Conservation (phyloP, 2,329 filamentous ascomycete species). For the Ophiostoma quercus region DNA sequence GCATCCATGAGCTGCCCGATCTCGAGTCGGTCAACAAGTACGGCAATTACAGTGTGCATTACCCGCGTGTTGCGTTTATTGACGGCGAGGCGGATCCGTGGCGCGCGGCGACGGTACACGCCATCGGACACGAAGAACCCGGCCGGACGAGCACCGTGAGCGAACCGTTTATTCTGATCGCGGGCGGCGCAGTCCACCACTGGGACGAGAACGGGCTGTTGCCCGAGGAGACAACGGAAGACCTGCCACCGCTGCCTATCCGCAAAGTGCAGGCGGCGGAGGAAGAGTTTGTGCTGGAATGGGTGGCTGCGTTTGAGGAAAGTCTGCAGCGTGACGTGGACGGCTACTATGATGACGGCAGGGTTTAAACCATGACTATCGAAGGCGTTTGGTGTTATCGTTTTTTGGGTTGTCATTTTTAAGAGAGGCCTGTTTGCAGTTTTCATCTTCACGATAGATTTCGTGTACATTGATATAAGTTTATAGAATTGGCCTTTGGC, state of each 20-base stretch:
- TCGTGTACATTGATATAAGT: background rate
- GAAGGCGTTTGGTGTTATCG: background rate
- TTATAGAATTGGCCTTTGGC: background rate
- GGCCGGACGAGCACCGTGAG: constrained; percentile 54
- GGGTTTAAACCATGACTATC: background rate
- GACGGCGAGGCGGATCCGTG: constrained; percentile 78
- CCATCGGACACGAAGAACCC: constrained; percentile 53
- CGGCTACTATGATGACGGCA: background rate
- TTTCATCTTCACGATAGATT: background rate
- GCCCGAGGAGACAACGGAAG: constrained; percentile 50
- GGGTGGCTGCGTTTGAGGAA: constrained; percentile 26
- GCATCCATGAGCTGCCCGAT: constrained; percentile 59
- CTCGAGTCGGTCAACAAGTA: constrained; percentile 67
- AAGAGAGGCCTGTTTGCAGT: background rate
- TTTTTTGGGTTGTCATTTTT: no score
- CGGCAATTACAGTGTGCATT: constrained; percentile 67
- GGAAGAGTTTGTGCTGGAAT: constrained; percentile 26
- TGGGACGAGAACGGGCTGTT: constrained; percentile 72
- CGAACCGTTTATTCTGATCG: constrained; percentile 69
- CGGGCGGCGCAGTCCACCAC: constrained; percentile 66
- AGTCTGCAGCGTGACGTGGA: background rate
- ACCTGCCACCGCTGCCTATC: constrained; percentile 26
- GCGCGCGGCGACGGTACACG: constrained; percentile 67
- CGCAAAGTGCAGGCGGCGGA: constrained; percentile 26
- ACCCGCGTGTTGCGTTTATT: constrained; percentile 69